These are phyloP conservation scores for Quercus berberidifolia DNA, from an alignment of 306 rosid species.

Conservation along the genomic window DNA sequence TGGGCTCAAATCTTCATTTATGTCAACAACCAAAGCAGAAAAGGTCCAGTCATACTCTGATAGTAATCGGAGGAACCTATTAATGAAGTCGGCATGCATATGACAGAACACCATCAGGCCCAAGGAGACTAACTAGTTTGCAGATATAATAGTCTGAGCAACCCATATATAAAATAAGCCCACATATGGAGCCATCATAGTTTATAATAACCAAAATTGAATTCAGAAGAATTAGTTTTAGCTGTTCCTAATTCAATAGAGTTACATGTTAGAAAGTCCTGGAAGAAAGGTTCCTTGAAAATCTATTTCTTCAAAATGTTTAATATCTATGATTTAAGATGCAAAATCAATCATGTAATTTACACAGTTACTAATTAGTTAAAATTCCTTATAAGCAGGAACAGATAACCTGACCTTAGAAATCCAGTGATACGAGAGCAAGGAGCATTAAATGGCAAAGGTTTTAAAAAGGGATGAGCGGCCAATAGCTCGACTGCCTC, in stretches of 20 bases:
- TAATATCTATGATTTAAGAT: neutral
- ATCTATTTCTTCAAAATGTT: neutral
- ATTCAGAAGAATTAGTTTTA: neutral
- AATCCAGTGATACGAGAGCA: constrained; percentile 84
- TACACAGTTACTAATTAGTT: neutral
- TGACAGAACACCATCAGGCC: constrained; percentile 14
- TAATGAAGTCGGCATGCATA: constrained; percentile 15
- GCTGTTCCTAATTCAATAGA: neutral
- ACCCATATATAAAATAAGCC: neutral
- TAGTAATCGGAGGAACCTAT: constrained; percentile 77
- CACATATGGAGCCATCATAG: neutral
- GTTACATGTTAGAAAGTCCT: neutral
- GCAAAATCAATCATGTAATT: neutral
- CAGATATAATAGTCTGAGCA: too few relatives aligned
- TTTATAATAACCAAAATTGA: neutral
- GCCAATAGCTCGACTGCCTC: constrained; percentile 90
- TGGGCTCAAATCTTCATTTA: constrained; percentile 55
- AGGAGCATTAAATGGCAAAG: constrained; percentile 77
- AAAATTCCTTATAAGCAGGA: neutral
- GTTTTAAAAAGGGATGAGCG: constrained; percentile 70
- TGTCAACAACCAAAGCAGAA: constrained; percentile 78
- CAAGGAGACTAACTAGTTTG: too few relatives aligned
- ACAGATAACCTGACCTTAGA: constrained; percentile 52
- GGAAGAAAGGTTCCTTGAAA: neutral
- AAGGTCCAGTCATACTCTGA: constrained; percentile 84